Base-by-base conservation (phyloP, 73 alveolate species). In the Paramecium tetraurelia region DNA sequence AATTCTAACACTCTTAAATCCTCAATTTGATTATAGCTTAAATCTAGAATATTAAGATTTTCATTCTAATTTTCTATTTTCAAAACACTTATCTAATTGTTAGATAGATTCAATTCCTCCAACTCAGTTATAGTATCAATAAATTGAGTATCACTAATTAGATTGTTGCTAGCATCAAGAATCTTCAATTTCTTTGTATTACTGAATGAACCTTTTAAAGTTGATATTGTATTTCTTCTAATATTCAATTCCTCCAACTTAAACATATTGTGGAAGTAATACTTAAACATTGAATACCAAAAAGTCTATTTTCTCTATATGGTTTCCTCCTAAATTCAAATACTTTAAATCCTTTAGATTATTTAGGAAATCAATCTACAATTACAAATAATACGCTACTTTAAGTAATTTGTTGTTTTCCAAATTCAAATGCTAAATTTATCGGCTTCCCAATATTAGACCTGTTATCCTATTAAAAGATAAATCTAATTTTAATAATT, bases 221-320 rank as follows among this genome's bases (percentile, higher is more conserved):
- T 80, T 0, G 70, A 24, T 80, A 80, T 80, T 46, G 9, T 21
- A 33, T 40, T 40, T 63, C 31, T 63, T 22, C 48, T 43, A 8
- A 80, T 22, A 44, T 21, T 44, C 48, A 80, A 46, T 80, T 80
- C 90, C 24, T 80, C 90, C n/a, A 80, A 80, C 84, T 63, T 2
- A 29, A 59, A 24, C 20, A 27, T 31, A 18, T n/a, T 33, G 31
- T 27, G 31, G 5, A 27, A 3, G 2, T 33, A 12, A 22, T 63
- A 63, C 44, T 48, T 80, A 31, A 21, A 63, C 8, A 80, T 80
- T 80, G 29, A 80, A 80, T 10, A 80, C 57, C n/a, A 80, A 22
- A 21, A 80, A 80, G 48, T 80, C 90, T 22, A 80, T 35, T 80
- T 80, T 80, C 43, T 41, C 43, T 21, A 80, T 43, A 20, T 4